Percentiles rank a stretch among this genome's conserved stretches.
Conservation (phyloP, 805 yeast genomes). For the Kuraishia hungarica region DNA sequence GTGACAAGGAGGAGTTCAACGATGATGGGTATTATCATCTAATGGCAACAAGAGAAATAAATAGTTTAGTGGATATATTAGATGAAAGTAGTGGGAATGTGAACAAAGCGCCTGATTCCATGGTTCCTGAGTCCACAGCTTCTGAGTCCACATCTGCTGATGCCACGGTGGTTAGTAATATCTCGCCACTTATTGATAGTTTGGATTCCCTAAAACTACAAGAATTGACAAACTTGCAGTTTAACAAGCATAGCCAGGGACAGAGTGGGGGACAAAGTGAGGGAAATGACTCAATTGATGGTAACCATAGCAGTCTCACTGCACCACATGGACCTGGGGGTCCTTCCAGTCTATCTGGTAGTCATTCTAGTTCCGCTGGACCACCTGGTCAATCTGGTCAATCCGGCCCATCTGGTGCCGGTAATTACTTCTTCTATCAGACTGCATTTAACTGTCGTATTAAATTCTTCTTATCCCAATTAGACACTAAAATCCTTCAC, state of each 20-base stretch:
- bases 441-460: conserved; percentile 63
- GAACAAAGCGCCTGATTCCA: conserved; percentile 22
- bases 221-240: conserved; percentile 3
- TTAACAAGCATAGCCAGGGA: neutral
- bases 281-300: neutral
- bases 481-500: conserved; percentile 71
- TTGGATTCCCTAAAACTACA: neutral
- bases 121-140: conserved; percentile 9
- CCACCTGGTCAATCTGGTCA: too few species aligned
- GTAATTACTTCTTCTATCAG: conserved; percentile 72
- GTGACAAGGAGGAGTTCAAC: conserved; percentile 51
- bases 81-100: neutral
- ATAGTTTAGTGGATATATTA: conserved; percentile 28
- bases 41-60: conserved; percentile 49
- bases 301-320: too few species aligned
- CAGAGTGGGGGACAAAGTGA: neutral
- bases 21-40: conserved; percentile 49
- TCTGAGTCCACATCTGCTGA: too few species aligned
- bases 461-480: conserved; percentile 60
- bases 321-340: too few species aligned
- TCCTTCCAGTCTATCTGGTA: too few species aligned
- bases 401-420: too few species aligned
- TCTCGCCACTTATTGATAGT: conserved; percentile 3
- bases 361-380: too few species aligned
- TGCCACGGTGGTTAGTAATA: neutral